A percentile compares a stretch with the other conserved stretches of the same genome.
Evolutionary conservation across 768 basidiomycete genomes (phyloP).

Genomic region (Termitomyces sp.): DNA sequence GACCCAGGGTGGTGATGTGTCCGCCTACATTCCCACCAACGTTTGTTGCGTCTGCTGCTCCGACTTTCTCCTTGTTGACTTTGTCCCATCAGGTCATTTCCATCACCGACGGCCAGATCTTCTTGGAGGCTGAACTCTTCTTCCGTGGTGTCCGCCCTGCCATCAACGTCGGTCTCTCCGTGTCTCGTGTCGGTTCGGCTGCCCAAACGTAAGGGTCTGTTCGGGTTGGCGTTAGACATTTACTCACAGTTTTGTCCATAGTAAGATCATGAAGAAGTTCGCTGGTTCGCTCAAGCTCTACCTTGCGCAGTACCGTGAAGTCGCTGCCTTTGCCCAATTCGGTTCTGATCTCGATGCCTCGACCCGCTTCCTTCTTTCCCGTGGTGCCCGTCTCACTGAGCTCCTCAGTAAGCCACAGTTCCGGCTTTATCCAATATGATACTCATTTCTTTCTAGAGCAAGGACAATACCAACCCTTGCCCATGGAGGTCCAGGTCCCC

Average conservation of each 20-base stretch:
- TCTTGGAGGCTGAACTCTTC: constrained; percentile 99
- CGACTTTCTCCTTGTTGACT: constrained; percentile 2
- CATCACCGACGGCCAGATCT: constrained; percentile 99
- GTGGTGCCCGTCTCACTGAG: constrained; percentile 98
- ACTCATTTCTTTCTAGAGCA: constrained; percentile 58
- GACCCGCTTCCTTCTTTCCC: constrained; percentile 94
- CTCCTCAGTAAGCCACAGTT: constrained; percentile 61
- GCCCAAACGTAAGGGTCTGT: constrained; percentile 84
- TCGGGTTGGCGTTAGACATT: neutral
- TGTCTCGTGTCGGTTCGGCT: constrained; percentile 99
- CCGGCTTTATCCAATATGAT: neutral
- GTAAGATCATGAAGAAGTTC: constrained; percentile 99
- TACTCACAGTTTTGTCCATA: constrained; percentile 19
- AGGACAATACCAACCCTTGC: constrained; percentile 94
- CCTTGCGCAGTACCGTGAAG: constrained; percentile 99
- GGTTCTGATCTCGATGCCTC: constrained; percentile 99
- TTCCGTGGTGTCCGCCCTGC: constrained; percentile 99
- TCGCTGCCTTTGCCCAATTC: constrained; percentile 98
- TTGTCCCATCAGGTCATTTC: constrained; percentile 77
- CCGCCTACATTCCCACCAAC: constrained; percentile 96
- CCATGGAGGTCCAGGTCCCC: constrained; percentile 96
- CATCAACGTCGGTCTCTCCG: constrained; percentile 99
- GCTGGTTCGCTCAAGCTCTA: constrained; percentile 99
- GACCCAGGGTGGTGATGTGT: constrained; percentile 99
- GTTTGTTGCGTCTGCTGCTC: constrained; percentile 32